Conservation (phyloP, 257 asterid genomes). For the Ligustrum vulgare region DNA sequence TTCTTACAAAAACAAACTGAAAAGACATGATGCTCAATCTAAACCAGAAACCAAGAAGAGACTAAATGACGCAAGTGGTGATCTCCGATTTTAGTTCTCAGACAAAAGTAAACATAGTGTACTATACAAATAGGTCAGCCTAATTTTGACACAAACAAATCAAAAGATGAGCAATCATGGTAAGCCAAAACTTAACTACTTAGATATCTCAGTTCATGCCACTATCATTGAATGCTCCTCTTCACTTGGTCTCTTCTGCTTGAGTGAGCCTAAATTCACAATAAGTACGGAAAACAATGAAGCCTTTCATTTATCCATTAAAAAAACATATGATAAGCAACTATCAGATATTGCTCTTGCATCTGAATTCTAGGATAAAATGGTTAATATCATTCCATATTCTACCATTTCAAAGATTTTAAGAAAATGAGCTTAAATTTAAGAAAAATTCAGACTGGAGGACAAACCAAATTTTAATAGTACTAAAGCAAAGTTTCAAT, state of each 20-base stretch:
- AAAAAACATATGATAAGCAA: background rate
- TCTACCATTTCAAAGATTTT: background rate
- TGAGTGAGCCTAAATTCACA: constrained; percentile 65
- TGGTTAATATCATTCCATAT: background rate
- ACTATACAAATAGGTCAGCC: constrained; percentile 3
- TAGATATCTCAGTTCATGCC: constrained; percentile 68
- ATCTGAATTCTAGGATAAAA: constrained; percentile 2
- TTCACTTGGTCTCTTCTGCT: constrained; percentile 88
- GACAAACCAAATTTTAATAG: no score
- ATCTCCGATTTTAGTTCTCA: background rate
- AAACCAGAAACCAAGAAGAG: background rate
- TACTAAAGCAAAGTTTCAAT: no score
- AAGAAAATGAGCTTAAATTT: constrained; percentile 1
- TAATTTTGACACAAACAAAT: constrained; percentile 10
- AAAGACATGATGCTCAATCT: background rate
- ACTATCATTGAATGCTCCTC: constrained; percentile 65
- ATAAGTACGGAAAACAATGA: constrained; percentile 20
- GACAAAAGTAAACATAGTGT: constrained; percentile 4
- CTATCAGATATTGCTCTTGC: constrained; percentile 12
- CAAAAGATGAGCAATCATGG: constrained; percentile 16
- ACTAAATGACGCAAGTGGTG: background rate
- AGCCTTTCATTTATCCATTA: background rate
- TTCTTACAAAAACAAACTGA: constrained; percentile 3
- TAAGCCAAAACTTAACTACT: constrained; percentile 64
- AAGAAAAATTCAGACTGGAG: constrained; percentile 18